phyloP scores from a whole-genome alignment of 371 early-diverging fungal genomes.

The Mortierella sp. region DNA sequence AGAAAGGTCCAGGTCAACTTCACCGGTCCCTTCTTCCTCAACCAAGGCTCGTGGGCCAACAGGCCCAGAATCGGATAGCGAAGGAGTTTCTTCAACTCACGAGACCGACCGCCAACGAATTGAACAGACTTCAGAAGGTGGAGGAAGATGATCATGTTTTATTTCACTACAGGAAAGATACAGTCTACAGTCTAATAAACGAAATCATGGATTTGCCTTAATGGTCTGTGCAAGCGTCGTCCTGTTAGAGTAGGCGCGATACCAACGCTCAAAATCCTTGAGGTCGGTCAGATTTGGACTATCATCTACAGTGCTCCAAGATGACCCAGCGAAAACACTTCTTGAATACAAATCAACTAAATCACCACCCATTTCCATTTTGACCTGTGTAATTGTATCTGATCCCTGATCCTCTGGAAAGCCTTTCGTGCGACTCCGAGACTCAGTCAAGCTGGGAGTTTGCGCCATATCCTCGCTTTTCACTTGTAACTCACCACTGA shows the following conservation, averaged over 20 bases:
- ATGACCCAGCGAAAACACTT: slow-evolving; percentile 22
- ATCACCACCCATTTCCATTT: slow-evolving; percentile 52
- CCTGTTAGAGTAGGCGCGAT: slow-evolving; percentile 22
- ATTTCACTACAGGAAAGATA: too few species aligned
- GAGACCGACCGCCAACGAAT: slow-evolving; percentile 11
- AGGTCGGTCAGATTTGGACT: slow-evolving; percentile 19
- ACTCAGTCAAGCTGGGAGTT: too few species aligned
- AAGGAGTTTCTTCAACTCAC: not conserved
- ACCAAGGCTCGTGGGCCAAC: slow-evolving; percentile 11
- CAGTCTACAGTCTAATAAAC: not conserved
- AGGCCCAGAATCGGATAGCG: slow-evolving; percentile 1
- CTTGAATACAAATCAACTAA: slow-evolving; percentile 26
- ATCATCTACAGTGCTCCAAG: slow-evolving; percentile 18
- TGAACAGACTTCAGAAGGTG: slow-evolving; percentile 9
- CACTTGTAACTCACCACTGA: not conserved
- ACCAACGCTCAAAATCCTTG: slow-evolving; percentile 53
- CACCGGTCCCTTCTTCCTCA: slow-evolving; percentile 12
- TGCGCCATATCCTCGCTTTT: too few species aligned
- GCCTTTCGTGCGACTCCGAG: too few species aligned
- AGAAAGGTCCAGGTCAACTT: slow-evolving; percentile 27
- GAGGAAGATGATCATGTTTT: not conserved
- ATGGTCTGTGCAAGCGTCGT: slow-evolving; percentile 11
- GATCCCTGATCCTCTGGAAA: too few species aligned
- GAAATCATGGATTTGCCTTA: not conserved
- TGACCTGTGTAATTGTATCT: slow-evolving; percentile 14